Conservation (phyloP, 805 yeast genomes). For the Suhomyces canberraensis region DNA sequence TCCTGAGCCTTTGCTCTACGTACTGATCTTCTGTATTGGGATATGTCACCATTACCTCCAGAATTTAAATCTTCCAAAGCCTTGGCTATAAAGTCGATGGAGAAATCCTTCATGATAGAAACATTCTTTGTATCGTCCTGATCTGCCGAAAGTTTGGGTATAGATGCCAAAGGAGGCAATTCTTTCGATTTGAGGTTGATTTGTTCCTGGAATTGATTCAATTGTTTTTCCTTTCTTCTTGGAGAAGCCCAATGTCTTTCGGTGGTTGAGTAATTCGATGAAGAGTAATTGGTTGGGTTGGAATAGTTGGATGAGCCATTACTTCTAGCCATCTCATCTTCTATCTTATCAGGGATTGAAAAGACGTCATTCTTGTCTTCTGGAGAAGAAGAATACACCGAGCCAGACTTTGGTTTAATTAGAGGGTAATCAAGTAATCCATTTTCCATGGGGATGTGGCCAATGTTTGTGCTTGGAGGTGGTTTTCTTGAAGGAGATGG, state of each 20-base stretch:
- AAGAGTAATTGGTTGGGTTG: slow-evolving; percentile 34
- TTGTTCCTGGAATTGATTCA: slow-evolving; percentile 34
- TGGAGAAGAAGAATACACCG: slow-evolving; percentile 10
- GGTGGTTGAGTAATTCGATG: slow-evolving; percentile 14
- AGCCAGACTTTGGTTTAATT: slow-evolving; percentile 6
- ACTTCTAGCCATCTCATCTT: slow-evolving; percentile 8
- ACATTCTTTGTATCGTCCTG: slow-evolving; percentile 13
- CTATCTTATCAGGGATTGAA: slow-evolving; percentile 9
- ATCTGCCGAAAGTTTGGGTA: slow-evolving; percentile 5
- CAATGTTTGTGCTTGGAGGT: slow-evolving; percentile 1
- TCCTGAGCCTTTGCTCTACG: slow-evolving; percentile 18
- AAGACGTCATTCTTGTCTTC: slow-evolving; percentile 20
- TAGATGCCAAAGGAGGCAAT: slow-evolving; percentile 16
- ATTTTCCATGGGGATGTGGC: not conserved
- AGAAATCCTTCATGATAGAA: slow-evolving; percentile 41
- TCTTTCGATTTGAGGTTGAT: slow-evolving; percentile 36
- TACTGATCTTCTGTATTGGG: slow-evolving; percentile 37
- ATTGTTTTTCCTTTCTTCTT: slow-evolving; percentile 30
- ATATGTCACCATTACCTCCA: slow-evolving; percentile 45
- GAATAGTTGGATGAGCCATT: slow-evolving; percentile 31
- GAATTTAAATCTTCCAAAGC: slow-evolving; percentile 43
- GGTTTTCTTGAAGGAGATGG: slow-evolving; percentile 13
- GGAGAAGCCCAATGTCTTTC: slow-evolving; percentile 46
- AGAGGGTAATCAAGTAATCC: slow-evolving; percentile 2
- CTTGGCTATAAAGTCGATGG: slow-evolving; percentile 44